Evolutionary conservation across 805 yeast genomes (phyloP), one percentile per base, ranked within the genome.

Genomic region (Cephaloascus fragrans): DNA sequence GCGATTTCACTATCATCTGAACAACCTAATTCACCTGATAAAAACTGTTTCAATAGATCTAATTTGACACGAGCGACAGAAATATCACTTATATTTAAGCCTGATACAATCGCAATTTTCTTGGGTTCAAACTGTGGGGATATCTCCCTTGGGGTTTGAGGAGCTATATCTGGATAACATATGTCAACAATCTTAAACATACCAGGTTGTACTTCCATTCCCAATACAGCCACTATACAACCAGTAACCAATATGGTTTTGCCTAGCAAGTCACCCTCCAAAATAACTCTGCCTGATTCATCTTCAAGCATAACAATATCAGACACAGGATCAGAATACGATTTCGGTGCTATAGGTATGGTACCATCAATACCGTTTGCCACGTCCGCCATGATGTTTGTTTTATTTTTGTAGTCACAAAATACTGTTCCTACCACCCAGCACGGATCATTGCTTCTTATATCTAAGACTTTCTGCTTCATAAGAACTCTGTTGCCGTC

Each of bases 381-480:
- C 6, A 90, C 88, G 44, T 93, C 97, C 34, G 77, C 75, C 40
- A 93, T 60, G 38, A 93, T 80, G 55, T 89, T 83, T 3, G 96
- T 88, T 53, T 93, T 93, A 51, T 77, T 76, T 51, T 77, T 78
- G 80, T 86, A 71, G 44, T 89, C 96, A 49, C 85, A 73, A 51
- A 82, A 87, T 0, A 89, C 69, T 0, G 97, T 86, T 2, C 98
- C 98, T 19, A 82, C 69, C 10, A 87, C 78, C 90, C 90, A 93
- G 44, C 85, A 73, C 16, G 82, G 70, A 42, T 73, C 69, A 41
- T 78, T 75, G 26, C 72, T 67, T 9, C 63, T 59, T 6, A 86
- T 75, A 48, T 86, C 94, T 42, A 87, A 59, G 2, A 77, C 73
- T 56, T 67, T 76, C 50, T 56, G 62, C 15, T 53, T 55, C 2